These are phyloP conservation scores for Leccinum longicurvipes DNA, from an alignment of 768 basidiomycete species.

Conservation along the genomic window DNA sequence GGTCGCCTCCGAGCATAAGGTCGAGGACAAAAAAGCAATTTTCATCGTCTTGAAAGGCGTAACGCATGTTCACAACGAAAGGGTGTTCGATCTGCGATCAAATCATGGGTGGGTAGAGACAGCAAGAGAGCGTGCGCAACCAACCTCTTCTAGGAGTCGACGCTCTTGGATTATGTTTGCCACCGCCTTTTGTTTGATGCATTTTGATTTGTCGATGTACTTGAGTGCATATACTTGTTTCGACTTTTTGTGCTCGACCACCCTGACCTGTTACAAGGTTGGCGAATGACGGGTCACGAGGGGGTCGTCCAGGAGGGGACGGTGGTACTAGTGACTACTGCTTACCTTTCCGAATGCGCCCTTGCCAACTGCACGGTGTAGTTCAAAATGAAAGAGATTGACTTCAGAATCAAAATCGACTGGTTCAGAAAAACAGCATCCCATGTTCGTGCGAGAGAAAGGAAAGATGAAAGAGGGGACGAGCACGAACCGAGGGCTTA, in stretches of 20 bases:
- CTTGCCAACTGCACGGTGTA: slow-evolving; percentile 92
- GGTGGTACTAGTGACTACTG: slow-evolving; percentile 1
- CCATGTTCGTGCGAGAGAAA: slow-evolving; percentile 50
- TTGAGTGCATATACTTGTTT: slow-evolving; percentile 94
- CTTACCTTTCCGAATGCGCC: slow-evolving; percentile 96
- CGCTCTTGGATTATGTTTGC: slow-evolving; percentile 95
- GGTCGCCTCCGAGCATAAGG: slow-evolving; percentile 93
- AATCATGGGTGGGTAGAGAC: slow-evolving; percentile 8
- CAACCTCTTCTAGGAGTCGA: slow-evolving; percentile 85
- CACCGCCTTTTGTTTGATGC: slow-evolving; percentile 86
- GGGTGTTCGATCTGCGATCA: slow-evolving; percentile 74
- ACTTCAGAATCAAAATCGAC: slow-evolving; percentile 83
- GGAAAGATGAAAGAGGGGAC: slow-evolving; percentile 28
- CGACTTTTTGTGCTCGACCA: slow-evolving; percentile 92
- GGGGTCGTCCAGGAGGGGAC: slow-evolving; percentile 1
- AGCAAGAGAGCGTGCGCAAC: slow-evolving; percentile 3
- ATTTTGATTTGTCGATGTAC: slow-evolving; percentile 94
- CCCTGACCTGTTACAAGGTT: slow-evolving; percentile 66
- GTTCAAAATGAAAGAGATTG: slow-evolving; percentile 94
- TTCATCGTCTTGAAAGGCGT: slow-evolving; percentile 96
- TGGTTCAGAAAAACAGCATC: slow-evolving; percentile 62
- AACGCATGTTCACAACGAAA: slow-evolving; percentile 86
- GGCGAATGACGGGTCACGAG: background rate
- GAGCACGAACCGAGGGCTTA: slow-evolving; percentile 17
- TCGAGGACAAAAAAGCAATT: slow-evolving; percentile 98